Conservation (phyloP, 2,329 filamentous ascomycete genomes). For the Pseudogymnoascus sp. region DNA sequence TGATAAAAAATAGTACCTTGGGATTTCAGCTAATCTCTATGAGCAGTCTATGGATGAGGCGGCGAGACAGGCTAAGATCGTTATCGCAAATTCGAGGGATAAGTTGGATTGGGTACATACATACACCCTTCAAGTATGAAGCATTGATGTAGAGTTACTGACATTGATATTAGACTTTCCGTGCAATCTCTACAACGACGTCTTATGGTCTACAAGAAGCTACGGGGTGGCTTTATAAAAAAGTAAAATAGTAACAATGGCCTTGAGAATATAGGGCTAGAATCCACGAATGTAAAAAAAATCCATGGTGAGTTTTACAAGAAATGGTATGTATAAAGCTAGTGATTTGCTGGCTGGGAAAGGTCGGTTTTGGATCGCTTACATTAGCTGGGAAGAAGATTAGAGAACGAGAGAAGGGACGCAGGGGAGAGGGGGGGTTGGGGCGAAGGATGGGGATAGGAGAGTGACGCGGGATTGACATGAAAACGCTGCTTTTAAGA, state of each 20-base stretch:
- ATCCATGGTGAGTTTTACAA: too few species aligned
- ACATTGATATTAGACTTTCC: not conserved
- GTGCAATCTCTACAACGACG: not conserved
- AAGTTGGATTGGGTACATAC: not conserved
- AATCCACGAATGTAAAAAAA: too few species aligned
- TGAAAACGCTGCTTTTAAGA: too few species aligned
- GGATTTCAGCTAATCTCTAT: not conserved
- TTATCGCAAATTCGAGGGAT: not conserved
- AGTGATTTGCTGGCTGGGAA: too few species aligned
- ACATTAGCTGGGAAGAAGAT: too few species aligned
- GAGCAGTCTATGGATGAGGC: not conserved
- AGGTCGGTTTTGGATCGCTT: too few species aligned
- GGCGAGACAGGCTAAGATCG: not conserved
- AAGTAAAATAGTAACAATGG: not conserved
- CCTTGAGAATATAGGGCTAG: not conserved
- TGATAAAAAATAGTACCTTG: too few species aligned
- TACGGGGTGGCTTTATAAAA: not conserved
- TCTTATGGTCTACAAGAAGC: not conserved
- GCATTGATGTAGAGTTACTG: not conserved
- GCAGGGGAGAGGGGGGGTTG: too few species aligned
- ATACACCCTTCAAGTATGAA: not conserved
- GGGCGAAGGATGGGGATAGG: too few species aligned
- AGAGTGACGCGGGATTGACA: too few species aligned
- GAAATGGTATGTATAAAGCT: too few species aligned
- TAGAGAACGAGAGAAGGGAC: too few species aligned